Base-by-base conservation (phyloP, 768 basidiomycete species). In the Collybia sordida region DNA sequence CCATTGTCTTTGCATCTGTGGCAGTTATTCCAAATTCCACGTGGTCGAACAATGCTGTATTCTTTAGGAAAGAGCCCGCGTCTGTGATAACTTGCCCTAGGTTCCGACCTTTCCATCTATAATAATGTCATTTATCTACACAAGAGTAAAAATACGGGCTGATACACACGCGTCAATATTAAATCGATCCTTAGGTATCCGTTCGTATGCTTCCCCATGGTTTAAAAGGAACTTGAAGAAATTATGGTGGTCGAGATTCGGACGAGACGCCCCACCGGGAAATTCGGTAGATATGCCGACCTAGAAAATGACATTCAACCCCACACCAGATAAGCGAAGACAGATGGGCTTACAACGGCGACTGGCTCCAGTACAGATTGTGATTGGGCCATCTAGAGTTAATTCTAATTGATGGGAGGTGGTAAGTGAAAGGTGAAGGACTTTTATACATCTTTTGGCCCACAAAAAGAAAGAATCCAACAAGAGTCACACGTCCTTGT, bases 11-110 rank as follows among this genome's bases (percentile, higher is more conserved):
- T 1, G 66, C 67, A 38, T 72, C 70, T 45, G 60, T 64, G 12
- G 45, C 43, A 6, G 63, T 59, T 22, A 72, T 61, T 3, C 71
- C 70, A 35, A 72, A 69, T 48, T 71, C 71, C 22, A 67, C 42
- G 46, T 63, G 51, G 39, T 72, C 71, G 28, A 72, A 68, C 3
- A 54, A 48, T 7, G 54, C 49, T 2, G 62, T 52, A 31, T 69
- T 52, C 45, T 72, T 72, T 24, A 72, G 58, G 49, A 72, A 72
- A 6, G 64, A 53, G 3, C 43, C 43, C 12, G 18, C 11, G 8
- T 44, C 25, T 18, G 43, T 44, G 22, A 21, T 25, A 19, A 66
- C 59, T 4, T 49, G 53, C 3, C 62, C 64, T 2, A 49, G 35
- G 15, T 44, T 49, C 7, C 40, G 22, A 17, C 64, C 64, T 18